Evolutionary conservation across 805 yeast species (phyloP).

Genomic region (Schwanniomyces pseudopolymorphus): DNA sequence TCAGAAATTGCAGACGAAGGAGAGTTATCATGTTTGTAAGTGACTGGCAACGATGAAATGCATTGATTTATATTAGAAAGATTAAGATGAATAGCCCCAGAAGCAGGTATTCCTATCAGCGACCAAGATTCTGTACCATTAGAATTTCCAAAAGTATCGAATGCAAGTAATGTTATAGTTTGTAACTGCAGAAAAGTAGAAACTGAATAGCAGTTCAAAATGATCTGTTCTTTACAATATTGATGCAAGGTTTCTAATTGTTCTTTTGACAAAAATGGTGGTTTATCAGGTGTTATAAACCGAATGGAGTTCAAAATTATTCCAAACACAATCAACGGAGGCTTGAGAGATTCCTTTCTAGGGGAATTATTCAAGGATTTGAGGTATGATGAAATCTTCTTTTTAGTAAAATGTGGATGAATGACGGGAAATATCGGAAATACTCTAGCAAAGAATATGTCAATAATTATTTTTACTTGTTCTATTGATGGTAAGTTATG

Average conservation of each 20-base stretch:
- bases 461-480: conserved; percentile 7
- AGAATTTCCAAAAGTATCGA: conserved; percentile 11
- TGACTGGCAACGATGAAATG: background rate
- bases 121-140: conserved; percentile 16
- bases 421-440: conserved; percentile 14
- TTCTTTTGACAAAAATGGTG: conserved; percentile 3
- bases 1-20: background rate
- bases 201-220: conserved; percentile 13
- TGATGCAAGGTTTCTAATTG: conserved; percentile 7
- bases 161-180: conserved; percentile 12
- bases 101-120: conserved; percentile 12
- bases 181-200: conserved; percentile 9
- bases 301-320: conserved; percentile 9
- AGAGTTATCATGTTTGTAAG: conserved; percentile 3
- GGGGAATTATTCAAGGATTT: conserved; percentile 3
- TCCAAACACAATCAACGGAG: conserved; percentile 8
- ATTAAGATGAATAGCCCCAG: conserved; percentile 15
- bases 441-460: conserved; percentile 10
- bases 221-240: conserved; percentile 7
- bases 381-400: background rate
- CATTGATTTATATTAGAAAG: conserved; percentile 8
- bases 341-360: conserved; percentile 2
- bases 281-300: conserved; percentile 3
- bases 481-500: conserved; percentile 6
- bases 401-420: conserved; percentile 6